These are phyloP conservation scores for Chrysosphaeria jannelii DNA, from an alignment of 2,329 filamentous ascomycete genomes.

Conservation along the genomic window DNA sequence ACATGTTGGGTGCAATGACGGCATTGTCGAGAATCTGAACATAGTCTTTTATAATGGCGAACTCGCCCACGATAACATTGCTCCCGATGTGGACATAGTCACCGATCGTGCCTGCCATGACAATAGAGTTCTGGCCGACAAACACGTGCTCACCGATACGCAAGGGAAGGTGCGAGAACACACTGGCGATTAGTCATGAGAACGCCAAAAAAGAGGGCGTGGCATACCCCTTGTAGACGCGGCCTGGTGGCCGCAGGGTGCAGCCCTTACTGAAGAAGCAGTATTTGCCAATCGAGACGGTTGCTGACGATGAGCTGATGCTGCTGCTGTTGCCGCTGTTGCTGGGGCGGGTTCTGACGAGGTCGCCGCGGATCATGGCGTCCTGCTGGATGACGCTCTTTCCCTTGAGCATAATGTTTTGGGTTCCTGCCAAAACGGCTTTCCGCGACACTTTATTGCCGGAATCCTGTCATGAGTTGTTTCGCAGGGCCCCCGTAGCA, in stretches of 20 bases:
- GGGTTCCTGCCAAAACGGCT: conserved; percentile 72
- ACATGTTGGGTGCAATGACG: conserved; percentile 63
- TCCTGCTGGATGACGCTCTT: conserved; percentile 90
- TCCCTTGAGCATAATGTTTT: conserved; percentile 91
- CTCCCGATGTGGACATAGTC: conserved; percentile 66
- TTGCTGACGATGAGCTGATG: conserved; percentile 17
- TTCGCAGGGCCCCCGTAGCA: not conserved
- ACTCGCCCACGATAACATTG: conserved; percentile 49
- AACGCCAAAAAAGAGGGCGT: too few species aligned
- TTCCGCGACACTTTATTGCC: conserved; percentile 95
- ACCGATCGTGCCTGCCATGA: conserved; percentile 61
- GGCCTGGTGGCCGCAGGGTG: conserved; percentile 54
- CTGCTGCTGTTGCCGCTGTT: conserved; percentile 8
- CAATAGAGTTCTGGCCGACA: conserved; percentile 40
- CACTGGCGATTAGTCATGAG: conserved; percentile 9
- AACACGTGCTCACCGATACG: conserved; percentile 90
- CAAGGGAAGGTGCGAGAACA: conserved; percentile 59
- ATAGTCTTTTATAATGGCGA: conserved; percentile 82
- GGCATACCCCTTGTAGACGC: conserved; percentile 41
- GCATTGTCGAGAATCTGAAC: conserved; percentile 63
- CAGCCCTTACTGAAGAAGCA: conserved; percentile 60
- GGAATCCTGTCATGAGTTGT: conserved; percentile 37
- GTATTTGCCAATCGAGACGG: conserved; percentile 73
- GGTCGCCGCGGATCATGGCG: conserved; percentile 76
- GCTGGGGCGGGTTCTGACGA: conserved; percentile 25